phyloP scores from a whole-genome alignment of 371 early-diverging fungal species.

The Phascolomyces articulosus region DNA sequence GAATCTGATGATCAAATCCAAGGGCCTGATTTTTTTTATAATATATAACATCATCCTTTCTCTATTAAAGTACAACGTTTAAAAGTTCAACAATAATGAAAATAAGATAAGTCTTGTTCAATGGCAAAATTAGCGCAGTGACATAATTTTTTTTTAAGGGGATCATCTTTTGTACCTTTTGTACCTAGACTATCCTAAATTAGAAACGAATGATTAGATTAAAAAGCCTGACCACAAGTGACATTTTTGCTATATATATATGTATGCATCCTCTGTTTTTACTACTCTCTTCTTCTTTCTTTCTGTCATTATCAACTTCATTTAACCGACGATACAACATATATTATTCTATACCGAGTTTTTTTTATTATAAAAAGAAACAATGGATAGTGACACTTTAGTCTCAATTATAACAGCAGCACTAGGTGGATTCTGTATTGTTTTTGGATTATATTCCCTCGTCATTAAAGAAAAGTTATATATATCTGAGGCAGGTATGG shows the following conservation, averaged over 20 bases:
- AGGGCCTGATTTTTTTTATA: no score
- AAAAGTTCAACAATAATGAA: no score
- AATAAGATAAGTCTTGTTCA: not conserved
- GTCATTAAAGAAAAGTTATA: slow-evolving; percentile 84
- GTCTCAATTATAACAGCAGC: slow-evolving; percentile 42
- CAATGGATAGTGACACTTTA: slow-evolving; percentile 4
- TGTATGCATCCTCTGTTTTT: no score
- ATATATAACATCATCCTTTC: no score
- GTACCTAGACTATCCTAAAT: not conserved
- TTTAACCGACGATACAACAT: no score
- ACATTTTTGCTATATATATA: not conserved
- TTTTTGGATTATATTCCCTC: slow-evolving; percentile 82
- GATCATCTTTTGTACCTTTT: not conserved
- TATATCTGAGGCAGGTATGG: slow-evolving; percentile 80
- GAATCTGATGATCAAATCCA: no score
- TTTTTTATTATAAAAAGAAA: not conserved
- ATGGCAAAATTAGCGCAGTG: not conserved
- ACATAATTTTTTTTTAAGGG: not conserved
- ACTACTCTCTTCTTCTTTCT: not conserved
- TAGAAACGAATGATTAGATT: not conserved
- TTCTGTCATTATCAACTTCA: not conserved
- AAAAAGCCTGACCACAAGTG: not conserved
- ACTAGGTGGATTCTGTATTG: slow-evolving; percentile 76
- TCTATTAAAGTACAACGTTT: no score
- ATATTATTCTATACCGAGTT: not conserved